Base-by-base conservation (phyloP, 495 filamentous ascomycete genomes). In the Annulohypoxylon bovei region DNA sequence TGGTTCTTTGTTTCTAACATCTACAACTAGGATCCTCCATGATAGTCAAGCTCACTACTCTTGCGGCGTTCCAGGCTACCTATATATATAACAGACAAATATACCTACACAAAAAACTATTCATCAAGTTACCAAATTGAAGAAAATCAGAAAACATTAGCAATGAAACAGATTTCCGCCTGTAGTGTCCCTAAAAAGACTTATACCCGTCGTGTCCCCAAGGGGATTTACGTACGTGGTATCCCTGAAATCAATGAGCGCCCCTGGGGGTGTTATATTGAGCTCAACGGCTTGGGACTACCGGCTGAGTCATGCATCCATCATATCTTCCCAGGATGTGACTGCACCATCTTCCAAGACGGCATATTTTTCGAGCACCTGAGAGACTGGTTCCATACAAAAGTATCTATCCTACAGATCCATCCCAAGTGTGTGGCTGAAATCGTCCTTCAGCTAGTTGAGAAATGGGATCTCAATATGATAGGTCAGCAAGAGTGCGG, bases 241-340 rank as follows among this genome's bases (percentile, higher is more conserved):
- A 44, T 62, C 6, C 46, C 60, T 1, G 20, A 2, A 9, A 22
- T 22, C 12, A 0, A 0, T 14, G 7, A 11, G 6, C 39, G 61
- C 14, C 6, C 18, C 2, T 54, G 56, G 56, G 56, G 65, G 1
- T 67, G 65, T 7, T 0, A 22, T 9, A 47, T 60, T 11, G 37
- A 55, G 8, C 46, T 61, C 14, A 37, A 67, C 22, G 6, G 1
- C 1, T 6, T 61, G 22, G 65, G 65, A 18, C 56, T 68, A 12
- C 57, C 65, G 0, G 56, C 35, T 32, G 32, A 14, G 33, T 16
- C 39, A 14, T 39, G 28, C 8, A 56, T 54, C 40, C 0, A 33
- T 20, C 65, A 68, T 22, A 18, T n/a, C 14, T 6, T 27, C 0
- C 14, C 14, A 3, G 35, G 11, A 6, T 68, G 65, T 37, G 3